Evolutionary conservation across 2,329 filamentous ascomycete genomes (phyloP).

Genomic region (Westerdykella ornata): DNA sequence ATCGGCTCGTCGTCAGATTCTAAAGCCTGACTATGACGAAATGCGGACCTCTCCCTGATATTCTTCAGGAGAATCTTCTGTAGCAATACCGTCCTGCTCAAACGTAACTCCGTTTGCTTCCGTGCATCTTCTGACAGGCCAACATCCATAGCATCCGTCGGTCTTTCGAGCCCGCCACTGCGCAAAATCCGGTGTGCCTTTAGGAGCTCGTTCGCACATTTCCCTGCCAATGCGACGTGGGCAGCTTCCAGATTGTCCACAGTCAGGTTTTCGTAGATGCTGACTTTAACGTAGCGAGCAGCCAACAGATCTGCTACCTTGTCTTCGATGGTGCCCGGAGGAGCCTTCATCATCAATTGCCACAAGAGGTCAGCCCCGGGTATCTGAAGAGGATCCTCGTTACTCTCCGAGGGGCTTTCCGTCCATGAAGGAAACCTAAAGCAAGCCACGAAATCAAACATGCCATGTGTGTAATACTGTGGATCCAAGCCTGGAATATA

Average conservation of each 20-base stretch:
- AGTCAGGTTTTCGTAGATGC: slow-evolving; percentile 35
- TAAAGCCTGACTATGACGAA: slow-evolving; percentile 24
- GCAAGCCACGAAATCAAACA: slow-evolving; percentile 57
- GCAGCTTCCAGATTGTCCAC: slow-evolving; percentile 47
- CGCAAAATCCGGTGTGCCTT: slow-evolving; percentile 16
- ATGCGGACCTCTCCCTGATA: slow-evolving; percentile 28
- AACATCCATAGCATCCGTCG: slow-evolving; percentile 9
- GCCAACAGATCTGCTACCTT: slow-evolving; percentile 65
- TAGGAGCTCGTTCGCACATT: slow-evolving; percentile 60
- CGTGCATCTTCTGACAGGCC: slow-evolving; percentile 20
- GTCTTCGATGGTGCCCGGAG: slow-evolving; percentile 58
- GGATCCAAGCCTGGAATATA: slow-evolving; percentile 55
- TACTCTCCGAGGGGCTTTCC: slow-evolving; percentile 13
- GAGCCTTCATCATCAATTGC: slow-evolving; percentile 68
- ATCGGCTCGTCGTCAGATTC: slow-evolving; percentile 33
- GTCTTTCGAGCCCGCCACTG: neutral
- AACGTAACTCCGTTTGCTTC: slow-evolving; percentile 19
- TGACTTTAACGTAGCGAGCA: slow-evolving; percentile 59
- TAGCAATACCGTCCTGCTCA: slow-evolving; percentile 32
- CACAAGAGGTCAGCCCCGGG: slow-evolving; percentile 67
- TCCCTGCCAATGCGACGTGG: slow-evolving; percentile 64
- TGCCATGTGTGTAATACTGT: slow-evolving; percentile 53
- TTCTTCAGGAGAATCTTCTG: slow-evolving; percentile 26
- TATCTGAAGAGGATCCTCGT: slow-evolving; percentile 35
- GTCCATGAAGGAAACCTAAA: slow-evolving; percentile 21